phyloP scores from a whole-genome alignment of 2,329 filamentous ascomycete species.

The Cordyceps javanica region DNA sequence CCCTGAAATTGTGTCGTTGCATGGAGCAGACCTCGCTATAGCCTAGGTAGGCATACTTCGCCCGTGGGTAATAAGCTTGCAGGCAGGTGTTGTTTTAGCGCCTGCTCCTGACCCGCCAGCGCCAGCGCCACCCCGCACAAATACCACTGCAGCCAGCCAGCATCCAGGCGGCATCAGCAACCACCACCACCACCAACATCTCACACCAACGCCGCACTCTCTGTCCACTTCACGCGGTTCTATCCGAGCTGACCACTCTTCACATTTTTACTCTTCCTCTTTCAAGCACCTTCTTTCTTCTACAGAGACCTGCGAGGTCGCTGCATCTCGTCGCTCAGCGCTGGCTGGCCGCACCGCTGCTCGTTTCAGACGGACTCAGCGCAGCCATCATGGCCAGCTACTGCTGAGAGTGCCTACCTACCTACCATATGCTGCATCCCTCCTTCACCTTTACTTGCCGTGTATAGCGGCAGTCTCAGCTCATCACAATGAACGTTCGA shows the following conservation, averaged over 20 bases:
- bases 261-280: not conserved
- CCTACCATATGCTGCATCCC: not conserved
- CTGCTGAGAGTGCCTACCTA: not conserved
- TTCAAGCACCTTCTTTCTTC: not conserved
- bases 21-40: not conserved
- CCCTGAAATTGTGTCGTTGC: no score
- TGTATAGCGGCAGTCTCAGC: not conserved
- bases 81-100: not conserved
- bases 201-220: not conserved
- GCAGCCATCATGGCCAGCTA: conserved; percentile 1
- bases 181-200: not conserved
- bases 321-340: not conserved
- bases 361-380: not conserved
- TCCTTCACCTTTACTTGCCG: not conserved
- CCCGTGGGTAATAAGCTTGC: no score
- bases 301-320: not conserved
- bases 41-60: not conserved
- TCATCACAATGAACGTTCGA: conserved; percentile 73
- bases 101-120: conserved; percentile 4
- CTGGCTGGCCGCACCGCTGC: not conserved
- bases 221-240: not conserved
- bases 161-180: not conserved
- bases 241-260: not conserved
- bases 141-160: not conserved
- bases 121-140: not conserved